A percentile compares a stretch with the other conserved stretches of the same genome.
Conservation (phyloP, 495 filamentous ascomycete species). For the Glonium stellatum region DNA sequence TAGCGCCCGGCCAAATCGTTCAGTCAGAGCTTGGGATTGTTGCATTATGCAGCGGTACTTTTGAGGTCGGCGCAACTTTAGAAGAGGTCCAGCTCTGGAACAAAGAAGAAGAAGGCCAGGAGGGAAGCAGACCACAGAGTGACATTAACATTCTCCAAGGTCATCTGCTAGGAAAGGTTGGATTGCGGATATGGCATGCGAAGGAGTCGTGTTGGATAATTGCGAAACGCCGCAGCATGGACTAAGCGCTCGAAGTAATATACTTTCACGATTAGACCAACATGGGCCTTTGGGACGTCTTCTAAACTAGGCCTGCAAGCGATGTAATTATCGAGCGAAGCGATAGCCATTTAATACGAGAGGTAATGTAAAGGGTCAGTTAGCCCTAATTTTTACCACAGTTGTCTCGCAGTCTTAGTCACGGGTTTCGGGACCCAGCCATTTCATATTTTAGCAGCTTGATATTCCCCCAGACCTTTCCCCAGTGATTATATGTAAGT, state of each 20-base stretch:
- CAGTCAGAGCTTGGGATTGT: conserved; percentile 57
- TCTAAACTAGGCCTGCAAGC: too few relatives aligned
- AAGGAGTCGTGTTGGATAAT: conserved; percentile 57
- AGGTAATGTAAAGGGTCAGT: too few relatives aligned
- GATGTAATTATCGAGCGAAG: too few relatives aligned
- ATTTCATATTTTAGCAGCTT: too few relatives aligned
- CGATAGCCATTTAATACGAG: too few relatives aligned
- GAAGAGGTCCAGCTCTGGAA: conserved; percentile 57
- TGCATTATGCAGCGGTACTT: conserved; percentile 69
- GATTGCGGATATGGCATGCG: conserved; percentile 67
- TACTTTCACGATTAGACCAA: neutral
- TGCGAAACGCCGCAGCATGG: conserved; percentile 34
- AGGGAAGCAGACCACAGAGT: conserved; percentile 10
- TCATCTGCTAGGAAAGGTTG: conserved; percentile 46
- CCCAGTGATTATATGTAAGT: too few relatives aligned
- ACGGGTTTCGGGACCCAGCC: too few relatives aligned
- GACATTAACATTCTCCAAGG: conserved; percentile 13
- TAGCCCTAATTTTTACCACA: too few relatives aligned
- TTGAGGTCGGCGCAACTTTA: conserved; percentile 71
- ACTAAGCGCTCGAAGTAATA: neutral
- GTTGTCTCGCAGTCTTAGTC: too few relatives aligned
- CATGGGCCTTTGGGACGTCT: too few relatives aligned
- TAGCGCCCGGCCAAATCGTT: conserved; percentile 54
- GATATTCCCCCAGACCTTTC: too few relatives aligned
- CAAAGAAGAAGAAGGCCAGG: conserved; percentile 27